Base-by-base conservation (phyloP, 768 basidiomycete genomes). In the Xerocomus spinulosus region DNA sequence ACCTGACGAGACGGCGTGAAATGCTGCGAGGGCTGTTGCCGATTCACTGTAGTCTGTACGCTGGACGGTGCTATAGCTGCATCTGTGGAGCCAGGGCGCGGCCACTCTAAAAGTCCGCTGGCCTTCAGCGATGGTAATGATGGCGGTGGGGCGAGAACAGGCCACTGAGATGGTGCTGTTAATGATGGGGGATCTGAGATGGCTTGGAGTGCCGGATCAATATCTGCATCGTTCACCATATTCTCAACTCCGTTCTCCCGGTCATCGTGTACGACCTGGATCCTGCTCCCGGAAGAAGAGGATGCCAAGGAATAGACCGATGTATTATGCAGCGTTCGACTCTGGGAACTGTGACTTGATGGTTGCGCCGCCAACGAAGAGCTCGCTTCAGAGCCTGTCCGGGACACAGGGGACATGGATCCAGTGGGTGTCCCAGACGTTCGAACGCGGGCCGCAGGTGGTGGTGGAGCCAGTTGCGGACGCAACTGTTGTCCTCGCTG, bases 51-150 rank as follows among this genome's bases (percentile, higher is more conserved):
- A 9, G 56, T 5, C 25, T 53, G 56, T 20, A 50, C 24, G 15
- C 40, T 17, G 9, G 64, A 21, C 10, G 57, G 26, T 34, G 47
- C 42, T 15, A 46, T 42, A 25, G 44, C 45, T 17, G 49, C 54
- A 53, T 65, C 66, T 49, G 66, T 50, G 41, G 73, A 66, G 49
- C 79, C 79, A 76, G 48, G 74, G 71, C 40, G 62, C n/a, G 60
- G 60, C 67, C 67, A 67, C 55, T 86, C 83, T 33, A 88, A 69
- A 37, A 88, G 71, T 18, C 86, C 86, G 53, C 83, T 85, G 26
- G 81, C 79, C 66, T 87, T 87, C 45, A 88, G 69, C 30, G 86
- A 87, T 26, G 86, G 86, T 49, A 88, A 66, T 17, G 82, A 79
- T 53, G 69, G 76, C n/a, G 52, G 48, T 14, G 57, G 37, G 12